Evolutionary conservation across 495 filamentous ascomycete genomes (phyloP).

Genomic region (Penicillium flavigenum): DNA sequence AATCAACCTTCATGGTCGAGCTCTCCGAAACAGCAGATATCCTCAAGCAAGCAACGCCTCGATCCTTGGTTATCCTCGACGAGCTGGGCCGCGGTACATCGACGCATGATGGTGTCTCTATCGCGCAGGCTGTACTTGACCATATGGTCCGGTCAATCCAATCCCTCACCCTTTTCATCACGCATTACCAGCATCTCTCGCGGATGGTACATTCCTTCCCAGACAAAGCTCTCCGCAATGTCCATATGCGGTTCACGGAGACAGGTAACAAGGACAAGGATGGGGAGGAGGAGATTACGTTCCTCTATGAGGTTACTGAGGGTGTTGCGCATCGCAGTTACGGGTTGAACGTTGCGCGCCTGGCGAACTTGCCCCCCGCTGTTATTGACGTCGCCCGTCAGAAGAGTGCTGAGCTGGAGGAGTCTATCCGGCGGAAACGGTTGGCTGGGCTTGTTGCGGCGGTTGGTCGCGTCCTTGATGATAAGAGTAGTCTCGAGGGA

Average conservation of each 20-base stretch:
- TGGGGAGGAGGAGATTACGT: constrained; percentile 63
- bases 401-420: constrained; percentile 81
- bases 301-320: constrained; percentile 78
- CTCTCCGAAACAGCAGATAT: constrained; percentile 89
- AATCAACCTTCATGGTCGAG: constrained; percentile 98
- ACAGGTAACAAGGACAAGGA: constrained; percentile 29
- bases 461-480: constrained; percentile 43
- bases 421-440: constrained; percentile 60
- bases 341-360: constrained; percentile 85
- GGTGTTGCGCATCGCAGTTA: constrained; percentile 93
- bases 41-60: constrained; percentile 77
- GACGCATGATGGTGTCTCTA: constrained; percentile 94
- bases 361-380: constrained; percentile 75
- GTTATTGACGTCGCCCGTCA: constrained; percentile 74
- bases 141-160: constrained; percentile 71
- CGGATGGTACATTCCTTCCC: constrained; percentile 65
- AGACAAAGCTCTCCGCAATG: constrained; percentile 62
- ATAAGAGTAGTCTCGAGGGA: constrained; percentile 11
- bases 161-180: constrained; percentile 89
- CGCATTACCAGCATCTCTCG: constrained; percentile 89
- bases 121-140: constrained; percentile 87
- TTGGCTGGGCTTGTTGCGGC: constrained; percentile 45
- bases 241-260: constrained; percentile 82
- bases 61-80: constrained; percentile 87
- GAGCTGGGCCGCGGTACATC: constrained; percentile 90